These are phyloP conservation scores for Neocallimastix lanati DNA, from an alignment of 192 early-diverging fungal species.

Conservation along the genomic window DNA sequence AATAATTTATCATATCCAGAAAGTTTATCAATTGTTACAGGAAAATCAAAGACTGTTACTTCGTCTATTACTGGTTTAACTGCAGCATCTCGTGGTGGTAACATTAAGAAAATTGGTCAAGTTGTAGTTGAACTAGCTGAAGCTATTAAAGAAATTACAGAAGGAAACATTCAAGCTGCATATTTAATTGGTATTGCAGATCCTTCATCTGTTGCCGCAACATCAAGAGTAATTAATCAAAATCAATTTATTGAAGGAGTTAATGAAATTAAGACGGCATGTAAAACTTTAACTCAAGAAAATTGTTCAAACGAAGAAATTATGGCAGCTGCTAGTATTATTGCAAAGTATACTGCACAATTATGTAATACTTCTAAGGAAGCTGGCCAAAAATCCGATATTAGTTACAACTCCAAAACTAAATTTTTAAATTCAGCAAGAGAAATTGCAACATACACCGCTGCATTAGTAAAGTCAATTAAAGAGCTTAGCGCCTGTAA, in stretches of 20 bases:
- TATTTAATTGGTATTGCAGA: constrained; percentile 25
- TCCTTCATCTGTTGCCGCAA: constrained; percentile 14
- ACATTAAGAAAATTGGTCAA: constrained; percentile 9
- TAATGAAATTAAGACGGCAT: constrained; percentile 17
- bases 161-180: constrained; percentile 14
- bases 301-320: constrained; percentile 6
- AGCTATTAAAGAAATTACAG: constrained; percentile 11
- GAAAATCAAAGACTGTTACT: constrained; percentile 6
- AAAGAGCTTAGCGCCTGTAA: constrained; percentile 17
- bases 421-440: constrained; percentile 18
- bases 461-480: constrained; percentile 16
- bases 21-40: constrained; percentile 5
- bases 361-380: constrained; percentile 23
- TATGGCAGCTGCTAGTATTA: constrained; percentile 13
- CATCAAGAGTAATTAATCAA: constrained; percentile 14
- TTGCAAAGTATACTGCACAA: constrained; percentile 24
- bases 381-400: constrained; percentile 10
- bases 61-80: constrained; percentile 3
- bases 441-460: constrained; percentile 19
- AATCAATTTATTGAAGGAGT: constrained; percentile 6
- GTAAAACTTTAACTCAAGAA: constrained; percentile 11
- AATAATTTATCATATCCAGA: constrained; percentile 11
- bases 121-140: constrained; percentile 12
- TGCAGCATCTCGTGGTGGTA: constrained; percentile 2
- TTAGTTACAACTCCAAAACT: constrained; percentile 8